phyloP scores from a whole-genome alignment of 345 rosid species.

The Gossypium raimondii region DNA sequence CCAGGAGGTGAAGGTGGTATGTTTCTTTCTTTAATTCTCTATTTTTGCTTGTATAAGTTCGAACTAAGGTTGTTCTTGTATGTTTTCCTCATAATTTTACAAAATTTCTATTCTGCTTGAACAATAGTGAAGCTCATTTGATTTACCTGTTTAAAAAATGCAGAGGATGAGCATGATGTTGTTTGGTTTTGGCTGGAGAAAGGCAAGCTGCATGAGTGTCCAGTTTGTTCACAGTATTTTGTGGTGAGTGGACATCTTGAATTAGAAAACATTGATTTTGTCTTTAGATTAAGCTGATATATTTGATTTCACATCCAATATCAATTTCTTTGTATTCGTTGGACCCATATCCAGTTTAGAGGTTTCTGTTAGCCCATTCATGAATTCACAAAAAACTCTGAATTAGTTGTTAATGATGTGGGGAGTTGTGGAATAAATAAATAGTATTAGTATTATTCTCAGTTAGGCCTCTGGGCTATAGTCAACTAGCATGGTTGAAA shows the following conservation, averaged over 20 bases:
- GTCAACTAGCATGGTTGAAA: not conserved
- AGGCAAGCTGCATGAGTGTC: constrained; percentile 75
- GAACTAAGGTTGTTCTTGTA: too few relatives aligned
- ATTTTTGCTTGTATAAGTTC: not conserved
- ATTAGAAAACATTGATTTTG: not conserved
- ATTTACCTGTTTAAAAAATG: constrained; percentile 8
- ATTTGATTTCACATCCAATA: not conserved
- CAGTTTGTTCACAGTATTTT: constrained; percentile 41
- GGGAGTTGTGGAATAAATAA: not conserved
- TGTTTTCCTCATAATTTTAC: not conserved
- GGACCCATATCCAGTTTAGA: not conserved
- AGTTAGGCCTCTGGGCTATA: not conserved
- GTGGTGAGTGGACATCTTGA: constrained; percentile 25
- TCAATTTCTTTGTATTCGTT: not conserved
- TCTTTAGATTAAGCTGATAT: not conserved
- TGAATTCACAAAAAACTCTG: not conserved
- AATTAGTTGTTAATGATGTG: not conserved
- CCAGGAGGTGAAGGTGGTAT: constrained; percentile 86
- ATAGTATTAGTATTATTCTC: not conserved
- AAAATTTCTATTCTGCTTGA: not conserved
- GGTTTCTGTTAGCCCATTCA: not conserved
- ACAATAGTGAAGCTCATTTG: not conserved
- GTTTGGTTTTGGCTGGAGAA: constrained; percentile 97
- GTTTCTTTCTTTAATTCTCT: constrained; percentile 18
- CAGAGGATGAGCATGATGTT: constrained; percentile 88